phyloP scores from a whole-genome alignment of 2,329 filamentous ascomycete genomes.

The Colletotrichum siamense region DNA sequence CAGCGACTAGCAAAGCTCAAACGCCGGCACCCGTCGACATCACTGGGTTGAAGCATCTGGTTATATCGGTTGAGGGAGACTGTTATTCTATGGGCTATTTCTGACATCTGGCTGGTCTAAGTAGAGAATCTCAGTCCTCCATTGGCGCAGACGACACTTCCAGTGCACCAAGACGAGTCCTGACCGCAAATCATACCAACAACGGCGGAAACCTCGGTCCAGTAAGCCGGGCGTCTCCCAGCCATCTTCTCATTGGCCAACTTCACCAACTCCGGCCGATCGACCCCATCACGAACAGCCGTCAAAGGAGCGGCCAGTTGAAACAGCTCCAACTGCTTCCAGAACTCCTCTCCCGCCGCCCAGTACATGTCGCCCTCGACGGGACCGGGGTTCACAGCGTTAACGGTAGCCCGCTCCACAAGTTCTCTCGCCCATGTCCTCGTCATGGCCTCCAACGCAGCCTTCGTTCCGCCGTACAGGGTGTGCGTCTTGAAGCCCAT shows the following conservation, averaged over 20 bases:
- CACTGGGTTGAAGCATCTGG: not conserved
- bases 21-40: not conserved
- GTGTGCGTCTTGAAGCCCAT: slow-evolving; percentile 57
- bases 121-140: slow-evolving; percentile 65
- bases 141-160: slow-evolving; percentile 80
- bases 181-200: slow-evolving; percentile 76
- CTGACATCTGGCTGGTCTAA: not conserved
- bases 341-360: not conserved
- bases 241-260: slow-evolving; percentile 30
- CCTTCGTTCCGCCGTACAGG: slow-evolving; percentile 63
- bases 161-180: slow-evolving; percentile 79
- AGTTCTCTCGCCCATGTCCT: slow-evolving; percentile 64
- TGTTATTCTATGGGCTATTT: not conserved
- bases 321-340: not conserved
- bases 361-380: slow-evolving; percentile 58
- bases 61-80: not conserved
- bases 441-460: slow-evolving; percentile 63
- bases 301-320: not conserved
- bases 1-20: not conserved
- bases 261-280: slow-evolving; percentile 19
- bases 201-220: slow-evolving; percentile 74
- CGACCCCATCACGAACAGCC: slow-evolving; percentile 1
- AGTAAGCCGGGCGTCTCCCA: slow-evolving; percentile 67
- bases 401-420: slow-evolving; percentile 57
- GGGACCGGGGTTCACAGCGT: slow-evolving; percentile 61